A percentile compares a stretch with the other conserved stretches of the same genome.
These are phyloP conservation scores for Paramecium caudatum DNA, from an alignment of 73 alveolate genomes.

Conservation along the genomic window DNA sequence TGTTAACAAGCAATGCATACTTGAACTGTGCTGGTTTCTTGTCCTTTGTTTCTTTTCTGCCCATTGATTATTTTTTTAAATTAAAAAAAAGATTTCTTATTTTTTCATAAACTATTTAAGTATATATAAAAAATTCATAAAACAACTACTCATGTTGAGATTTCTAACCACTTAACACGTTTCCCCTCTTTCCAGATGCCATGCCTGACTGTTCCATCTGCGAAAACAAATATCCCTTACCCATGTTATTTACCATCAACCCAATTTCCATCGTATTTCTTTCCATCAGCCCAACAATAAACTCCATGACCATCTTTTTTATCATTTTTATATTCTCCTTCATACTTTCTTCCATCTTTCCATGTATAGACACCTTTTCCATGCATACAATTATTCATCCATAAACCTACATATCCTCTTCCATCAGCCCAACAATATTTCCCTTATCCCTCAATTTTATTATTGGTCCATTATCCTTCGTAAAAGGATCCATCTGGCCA, in stretches of 20 bases:
- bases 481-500: slow-evolving; percentile 79
- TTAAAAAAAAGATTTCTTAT: slow-evolving; percentile 46
- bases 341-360: slow-evolving; percentile 75
- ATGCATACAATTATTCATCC: slow-evolving; percentile 71
- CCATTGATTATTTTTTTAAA: slow-evolving; percentile 58
- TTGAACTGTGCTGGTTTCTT: slow-evolving; percentile 69
- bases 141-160: neutral
- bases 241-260: slow-evolving; percentile 75
- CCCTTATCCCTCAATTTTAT: slow-evolving; percentile 82
- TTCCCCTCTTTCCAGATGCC: slow-evolving; percentile 71
- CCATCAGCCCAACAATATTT: slow-evolving; percentile 81
- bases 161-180: slow-evolving; percentile 67
- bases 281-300: slow-evolving; percentile 77
- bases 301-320: slow-evolving; percentile 74
- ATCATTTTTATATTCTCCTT: slow-evolving; percentile 71
- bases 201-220: slow-evolving; percentile 58
- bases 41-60: slow-evolving; percentile 68
- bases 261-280: slow-evolving; percentile 77
- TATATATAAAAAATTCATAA: neutral
- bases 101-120: slow-evolving; percentile 36
- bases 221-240: slow-evolving; percentile 55
- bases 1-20: neutral
- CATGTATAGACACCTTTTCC: slow-evolving; percentile 74
- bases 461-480: slow-evolving; percentile 66
- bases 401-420: slow-evolving; percentile 63